Base-by-base conservation (phyloP, 2,329 filamentous ascomycete genomes). In the Pestalotiopsis sp. region DNA sequence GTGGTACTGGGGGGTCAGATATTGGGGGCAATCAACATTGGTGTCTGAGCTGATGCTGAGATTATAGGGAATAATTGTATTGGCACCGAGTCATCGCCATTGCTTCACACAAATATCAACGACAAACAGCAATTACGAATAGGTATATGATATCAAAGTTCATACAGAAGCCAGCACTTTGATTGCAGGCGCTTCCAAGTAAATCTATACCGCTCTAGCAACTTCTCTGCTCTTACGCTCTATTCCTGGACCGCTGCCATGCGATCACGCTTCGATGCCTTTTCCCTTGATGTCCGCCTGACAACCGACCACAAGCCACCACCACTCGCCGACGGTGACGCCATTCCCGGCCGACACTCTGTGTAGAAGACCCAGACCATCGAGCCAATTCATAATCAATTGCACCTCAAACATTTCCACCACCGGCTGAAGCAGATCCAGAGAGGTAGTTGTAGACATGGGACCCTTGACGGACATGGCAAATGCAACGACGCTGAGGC, bases 401-500 rank as follows among this genome's bases (percentile, higher is more conserved):
- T 84, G 81, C 12, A 88, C 84, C 77, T 93, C 91, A 75, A 91
- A 92, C 13, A 82, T 81, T 77, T 92, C 90, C 1, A 92, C 75
- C 13, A 87, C 82, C 0, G 88, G 87, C 38, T 83, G 84, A 67
- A 92, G 83, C 36, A 87, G 83, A 25, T 83, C 82, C 59, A 85
- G 85, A 41, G 92, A 84, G 9, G 85, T 86, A 12, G 80, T 76
- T 0, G 86, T 80, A 2, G 83, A 84, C 71, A 88, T 82, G 0
- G 89, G 87, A 0, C 91, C 88, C 68, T 91, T 84, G 20, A 88
- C 89, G 1, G 90, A 88, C 41, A 92, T 79, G 38, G 87, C 82
- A 70, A 92, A 89, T 41, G 90, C 81, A 2, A 93, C 84, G 4
- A 89, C 86, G 4, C 87, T 85, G 4, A 93, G 77, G 12, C 91